Evolutionary conservation across 371 early-diverging fungal species (phyloP).

Genomic region (Batrachochytrium dendrobatidis): DNA sequence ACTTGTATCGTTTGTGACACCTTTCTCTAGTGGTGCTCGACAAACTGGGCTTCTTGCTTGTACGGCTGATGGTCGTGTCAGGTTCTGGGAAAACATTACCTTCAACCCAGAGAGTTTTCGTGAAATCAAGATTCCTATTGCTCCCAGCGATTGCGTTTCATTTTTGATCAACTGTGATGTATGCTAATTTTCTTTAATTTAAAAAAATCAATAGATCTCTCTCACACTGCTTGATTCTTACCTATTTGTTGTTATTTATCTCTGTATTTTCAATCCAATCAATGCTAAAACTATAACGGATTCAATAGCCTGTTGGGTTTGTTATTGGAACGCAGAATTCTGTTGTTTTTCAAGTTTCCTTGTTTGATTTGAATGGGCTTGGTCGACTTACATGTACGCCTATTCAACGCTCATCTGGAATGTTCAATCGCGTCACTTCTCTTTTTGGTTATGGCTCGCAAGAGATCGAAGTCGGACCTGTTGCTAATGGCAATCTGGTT

Average conservation of each 20-base stretch:
- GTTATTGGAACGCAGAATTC: not conserved
- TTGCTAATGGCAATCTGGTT: not conserved
- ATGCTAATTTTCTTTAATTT: not conserved
- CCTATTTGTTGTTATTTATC: not conserved
- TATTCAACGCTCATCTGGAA: not conserved
- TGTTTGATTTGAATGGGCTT: not conserved
- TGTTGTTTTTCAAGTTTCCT: not conserved
- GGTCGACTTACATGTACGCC: not conserved
- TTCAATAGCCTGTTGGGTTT: not conserved
- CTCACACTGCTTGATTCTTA: not conserved
- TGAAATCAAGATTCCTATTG: not conserved
- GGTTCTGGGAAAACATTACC: constrained; percentile 7
- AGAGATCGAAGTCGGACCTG: not conserved
- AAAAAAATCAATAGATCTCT: not conserved
- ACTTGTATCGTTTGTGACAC: not conserved
- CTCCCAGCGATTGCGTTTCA: not conserved
- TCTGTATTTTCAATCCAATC: not conserved
- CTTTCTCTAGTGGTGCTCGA: not conserved
- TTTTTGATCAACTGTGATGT: not conserved
- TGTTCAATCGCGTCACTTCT: not conserved
- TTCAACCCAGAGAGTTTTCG: not conserved
- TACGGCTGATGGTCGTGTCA: not conserved
- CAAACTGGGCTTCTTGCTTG: constrained; percentile 5
- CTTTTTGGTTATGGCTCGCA: not conserved
- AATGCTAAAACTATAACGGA: not conserved